A percentile compares a stretch with the other conserved stretches of the same genome.
phyloP scores from a whole-genome alignment of 108 stramenopile species.

The Pseudonitzschia delicatissima region DNA sequence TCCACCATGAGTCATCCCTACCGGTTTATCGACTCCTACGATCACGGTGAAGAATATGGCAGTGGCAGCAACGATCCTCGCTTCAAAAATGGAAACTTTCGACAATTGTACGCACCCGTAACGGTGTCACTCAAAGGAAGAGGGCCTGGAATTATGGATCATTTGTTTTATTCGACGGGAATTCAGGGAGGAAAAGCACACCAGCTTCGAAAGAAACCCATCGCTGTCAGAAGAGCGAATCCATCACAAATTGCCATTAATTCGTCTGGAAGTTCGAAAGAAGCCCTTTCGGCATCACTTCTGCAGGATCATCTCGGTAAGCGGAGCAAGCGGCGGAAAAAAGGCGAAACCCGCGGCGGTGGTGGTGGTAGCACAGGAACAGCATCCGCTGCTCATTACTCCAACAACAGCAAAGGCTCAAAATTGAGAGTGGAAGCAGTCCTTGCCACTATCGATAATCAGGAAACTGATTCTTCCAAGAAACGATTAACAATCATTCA shows the following conservation, averaged over 20 bases:
- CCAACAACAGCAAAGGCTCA: not conserved
- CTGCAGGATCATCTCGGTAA: not conserved
- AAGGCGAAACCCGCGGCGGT: constrained; percentile 12
- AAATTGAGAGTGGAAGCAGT: constrained; percentile 26
- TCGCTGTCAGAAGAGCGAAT: not conserved
- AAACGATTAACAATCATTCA: constrained; percentile 24
- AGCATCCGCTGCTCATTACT: not conserved
- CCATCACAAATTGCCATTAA: not conserved
- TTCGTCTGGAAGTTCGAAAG: not conserved
- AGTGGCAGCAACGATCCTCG: not conserved
- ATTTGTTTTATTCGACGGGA: constrained; percentile 34
- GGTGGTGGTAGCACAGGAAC: not conserved
- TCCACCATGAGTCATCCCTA: constrained; percentile 35
- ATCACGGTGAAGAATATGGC: not conserved
- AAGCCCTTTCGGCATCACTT: not conserved
- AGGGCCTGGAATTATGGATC: constrained; percentile 51
- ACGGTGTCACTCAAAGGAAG: constrained; percentile 45
- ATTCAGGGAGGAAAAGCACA: not conserved
- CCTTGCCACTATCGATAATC: constrained; percentile 29
- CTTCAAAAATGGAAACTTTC: not conserved
- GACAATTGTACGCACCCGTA: constrained; percentile 33
- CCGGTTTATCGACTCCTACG: constrained; percentile 42
- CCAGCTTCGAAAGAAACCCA: not conserved
- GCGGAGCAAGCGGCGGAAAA: constrained; percentile 12
- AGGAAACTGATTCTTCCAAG: not conserved